phyloP scores from a whole-genome alignment of 495 filamentous ascomycete genomes.

The Symbiotaphrina buchneri region DNA sequence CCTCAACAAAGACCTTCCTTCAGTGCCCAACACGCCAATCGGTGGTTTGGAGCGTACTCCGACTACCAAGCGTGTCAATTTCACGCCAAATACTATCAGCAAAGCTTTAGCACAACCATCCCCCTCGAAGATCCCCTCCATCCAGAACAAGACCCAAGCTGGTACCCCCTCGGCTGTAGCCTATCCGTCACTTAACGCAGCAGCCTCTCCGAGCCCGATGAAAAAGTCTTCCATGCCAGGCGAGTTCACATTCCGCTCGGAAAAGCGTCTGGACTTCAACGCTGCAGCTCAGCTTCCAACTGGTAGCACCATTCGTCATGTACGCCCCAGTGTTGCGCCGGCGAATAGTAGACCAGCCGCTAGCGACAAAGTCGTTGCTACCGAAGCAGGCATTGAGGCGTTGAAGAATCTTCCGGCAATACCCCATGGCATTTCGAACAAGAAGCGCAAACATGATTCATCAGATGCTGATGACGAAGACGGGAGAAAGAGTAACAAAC shows the following conservation, averaged over 20 bases:
- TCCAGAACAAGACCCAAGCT: neutral
- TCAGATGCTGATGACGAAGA: too few species aligned
- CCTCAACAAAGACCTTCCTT: conserved; percentile 20
- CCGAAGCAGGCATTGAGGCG: conserved; percentile 15
- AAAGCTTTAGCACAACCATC: conserved; percentile 12
- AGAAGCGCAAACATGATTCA: too few species aligned
- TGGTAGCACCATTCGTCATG: conserved; percentile 30
- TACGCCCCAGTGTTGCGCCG: conserved; percentile 20
- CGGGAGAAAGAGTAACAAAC: too few species aligned
- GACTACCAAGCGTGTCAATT: conserved; percentile 14
- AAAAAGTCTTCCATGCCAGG: conserved; percentile 13
- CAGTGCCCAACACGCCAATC: conserved; percentile 21
- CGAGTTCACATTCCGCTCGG: conserved; percentile 35
- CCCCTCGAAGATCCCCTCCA: conserved; percentile 11
- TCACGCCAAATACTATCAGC: conserved; percentile 20
- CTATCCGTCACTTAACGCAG: conserved; percentile 9
- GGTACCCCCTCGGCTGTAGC: conserved; percentile 4
- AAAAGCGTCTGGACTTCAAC: conserved; percentile 30
- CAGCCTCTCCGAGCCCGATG: conserved; percentile 9
- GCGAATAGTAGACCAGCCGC: conserved; percentile 14
- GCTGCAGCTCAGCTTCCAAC: conserved; percentile 14
- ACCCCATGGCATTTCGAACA: conserved; percentile 48
- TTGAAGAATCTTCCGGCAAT: conserved; percentile 12
- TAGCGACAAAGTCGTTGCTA: conserved; percentile 21
- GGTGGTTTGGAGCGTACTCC: conserved; percentile 10